These are phyloP conservation scores for Cladophialophora chaetospira DNA, from an alignment of 2,329 filamentous ascomycete species.

Conservation along the genomic window DNA sequence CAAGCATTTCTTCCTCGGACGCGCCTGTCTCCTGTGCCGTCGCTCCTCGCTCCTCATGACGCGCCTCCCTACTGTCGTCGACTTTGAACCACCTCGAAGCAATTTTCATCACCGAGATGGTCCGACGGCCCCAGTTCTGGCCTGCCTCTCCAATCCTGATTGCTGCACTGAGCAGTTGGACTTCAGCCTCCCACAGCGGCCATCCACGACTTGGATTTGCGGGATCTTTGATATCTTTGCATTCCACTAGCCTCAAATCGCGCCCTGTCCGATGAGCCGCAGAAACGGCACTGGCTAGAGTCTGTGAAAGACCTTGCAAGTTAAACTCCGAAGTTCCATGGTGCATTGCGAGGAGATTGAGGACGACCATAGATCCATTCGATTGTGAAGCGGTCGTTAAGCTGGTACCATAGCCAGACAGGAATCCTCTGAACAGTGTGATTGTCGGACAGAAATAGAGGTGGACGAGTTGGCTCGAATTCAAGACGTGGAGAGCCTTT, in stretches of 20 bases:
- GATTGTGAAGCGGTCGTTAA: conserved; percentile 45
- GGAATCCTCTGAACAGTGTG: conserved; percentile 73
- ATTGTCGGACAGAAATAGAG: conserved; percentile 74
- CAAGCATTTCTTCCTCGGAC: conserved; percentile 19
- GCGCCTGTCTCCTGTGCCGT: conserved; percentile 5
- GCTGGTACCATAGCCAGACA: conserved; percentile 55
- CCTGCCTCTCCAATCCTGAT: conserved; percentile 52
- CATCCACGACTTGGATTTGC: conserved; percentile 36
- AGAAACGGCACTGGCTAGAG: conserved; percentile 45
- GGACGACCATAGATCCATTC: conserved; percentile 41
- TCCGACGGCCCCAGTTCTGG: conserved; percentile 59
- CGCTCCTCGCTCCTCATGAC: background rate
- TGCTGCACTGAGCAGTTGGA: conserved; percentile 65
- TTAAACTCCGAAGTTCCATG: conserved; percentile 49
- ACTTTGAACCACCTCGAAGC: conserved; percentile 68
- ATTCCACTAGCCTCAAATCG: conserved; percentile 46
- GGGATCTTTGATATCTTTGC: conserved; percentile 38
- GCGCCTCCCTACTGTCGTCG: conserved; percentile 41
- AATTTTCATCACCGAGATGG: conserved; percentile 59
- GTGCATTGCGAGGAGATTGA: conserved; percentile 47
- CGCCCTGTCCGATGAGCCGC: conserved; percentile 37
- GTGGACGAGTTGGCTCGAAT: conserved; percentile 68
- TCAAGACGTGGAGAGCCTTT: conserved; percentile 69
- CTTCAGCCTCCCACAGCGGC: conserved; percentile 50
- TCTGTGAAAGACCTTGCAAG: conserved; percentile 51